Conservation (phyloP, 495 filamentous ascomycete species). For the Clavariopsis aquatica region DNA sequence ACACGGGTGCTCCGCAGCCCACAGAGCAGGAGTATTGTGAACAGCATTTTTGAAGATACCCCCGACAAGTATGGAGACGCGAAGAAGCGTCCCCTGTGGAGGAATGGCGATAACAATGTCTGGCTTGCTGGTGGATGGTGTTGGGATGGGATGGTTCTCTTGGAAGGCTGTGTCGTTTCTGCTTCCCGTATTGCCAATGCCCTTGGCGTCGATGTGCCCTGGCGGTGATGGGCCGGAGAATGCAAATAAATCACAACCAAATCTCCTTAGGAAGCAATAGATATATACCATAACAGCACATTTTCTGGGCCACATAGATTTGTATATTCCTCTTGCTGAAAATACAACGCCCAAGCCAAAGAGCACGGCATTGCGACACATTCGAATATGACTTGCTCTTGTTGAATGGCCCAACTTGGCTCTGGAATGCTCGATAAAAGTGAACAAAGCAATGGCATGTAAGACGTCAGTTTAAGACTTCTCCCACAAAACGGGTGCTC, state of each 20-base stretch:
- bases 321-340: no score
- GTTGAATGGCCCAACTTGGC: no score
- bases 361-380: no score
- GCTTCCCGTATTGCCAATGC: slow-evolving; percentile 54
- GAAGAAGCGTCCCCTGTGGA: slow-evolving; percentile 42
- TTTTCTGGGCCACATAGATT: no score
- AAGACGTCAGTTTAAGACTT: background rate
- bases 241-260: background rate
- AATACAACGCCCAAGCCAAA: no score
- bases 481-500: background rate
- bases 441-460: no score
- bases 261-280: background rate
- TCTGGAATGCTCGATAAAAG: background rate
- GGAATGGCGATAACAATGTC: slow-evolving; percentile 54
- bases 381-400: no score
- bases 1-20: slow-evolving; percentile 46
- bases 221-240: slow-evolving; percentile 6
- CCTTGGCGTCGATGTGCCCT: slow-evolving; percentile 51
- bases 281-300: no score
- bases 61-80: slow-evolving; percentile 5
- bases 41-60: slow-evolving; percentile 43
- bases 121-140: slow-evolving; percentile 61
- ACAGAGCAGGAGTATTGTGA: slow-evolving; percentile 42
- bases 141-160: slow-evolving; percentile 65
- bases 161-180: slow-evolving; percentile 60